A percentile compares a stretch with the other conserved stretches of the same genome.
These are phyloP conservation scores for Schwanniomyces pseudopolymorphus DNA, from an alignment of 805 yeast species.

Conservation along the genomic window DNA sequence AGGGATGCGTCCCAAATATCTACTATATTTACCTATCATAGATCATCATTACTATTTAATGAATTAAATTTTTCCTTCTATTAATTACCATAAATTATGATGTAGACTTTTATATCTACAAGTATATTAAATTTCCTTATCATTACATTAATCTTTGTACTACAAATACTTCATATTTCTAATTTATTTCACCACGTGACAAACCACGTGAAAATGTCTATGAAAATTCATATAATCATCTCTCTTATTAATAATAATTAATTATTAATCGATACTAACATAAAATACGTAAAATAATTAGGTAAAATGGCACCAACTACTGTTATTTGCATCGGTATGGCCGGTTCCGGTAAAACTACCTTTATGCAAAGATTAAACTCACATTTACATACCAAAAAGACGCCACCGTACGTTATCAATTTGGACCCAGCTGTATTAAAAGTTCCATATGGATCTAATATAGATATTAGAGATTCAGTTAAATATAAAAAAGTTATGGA, in stretches of 20 bases:
- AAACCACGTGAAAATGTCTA: neutral
- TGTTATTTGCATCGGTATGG: constrained; percentile 51
- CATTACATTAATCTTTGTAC: too few relatives aligned
- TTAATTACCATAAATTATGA: too few relatives aligned
- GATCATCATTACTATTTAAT: too few relatives aligned
- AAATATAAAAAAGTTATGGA: constrained; percentile 97
- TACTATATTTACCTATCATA: too few relatives aligned
- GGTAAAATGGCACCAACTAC: constrained; percentile 34
- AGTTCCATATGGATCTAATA: constrained; percentile 91
- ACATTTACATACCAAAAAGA: constrained; percentile 70
- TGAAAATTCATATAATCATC: neutral
- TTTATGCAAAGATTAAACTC: constrained; percentile 94
- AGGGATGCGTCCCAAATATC: too few relatives aligned
- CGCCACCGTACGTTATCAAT: constrained; percentile 88
- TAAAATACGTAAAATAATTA: neutral
- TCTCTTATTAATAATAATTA: neutral
- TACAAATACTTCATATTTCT: too few relatives aligned
- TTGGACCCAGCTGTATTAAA: constrained; percentile 95
- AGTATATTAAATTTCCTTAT: too few relatives aligned
- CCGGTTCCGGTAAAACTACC: constrained; percentile 89
- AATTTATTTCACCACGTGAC: too few relatives aligned
- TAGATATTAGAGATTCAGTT: constrained; percentile 94
- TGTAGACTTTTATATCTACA: too few relatives aligned
- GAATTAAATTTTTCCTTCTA: too few relatives aligned
- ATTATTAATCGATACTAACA: neutral